phyloP scores from a whole-genome alignment of 805 yeast species.

The Yueomyces sinensis region DNA sequence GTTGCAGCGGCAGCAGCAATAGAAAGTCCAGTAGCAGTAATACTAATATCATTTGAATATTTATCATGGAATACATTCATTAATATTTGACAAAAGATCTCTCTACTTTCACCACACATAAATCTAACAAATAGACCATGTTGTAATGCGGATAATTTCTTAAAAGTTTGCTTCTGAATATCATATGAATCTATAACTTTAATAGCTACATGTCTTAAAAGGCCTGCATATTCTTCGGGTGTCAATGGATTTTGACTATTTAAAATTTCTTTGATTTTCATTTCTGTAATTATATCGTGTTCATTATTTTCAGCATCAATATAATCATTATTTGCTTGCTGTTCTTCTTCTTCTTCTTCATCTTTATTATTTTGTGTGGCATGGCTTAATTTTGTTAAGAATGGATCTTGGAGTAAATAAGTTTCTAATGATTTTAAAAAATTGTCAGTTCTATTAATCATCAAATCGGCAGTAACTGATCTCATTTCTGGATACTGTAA shows the following conservation, averaged over 20 bases:
- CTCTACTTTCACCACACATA: slow-evolving; percentile 19
- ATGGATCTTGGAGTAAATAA: not conserved
- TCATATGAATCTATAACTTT: slow-evolving; percentile 21
- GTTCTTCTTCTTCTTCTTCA: not conserved
- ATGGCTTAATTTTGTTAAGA: no score
- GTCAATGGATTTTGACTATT: slow-evolving; percentile 21
- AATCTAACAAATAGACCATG: slow-evolving; percentile 20
- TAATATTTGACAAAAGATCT: slow-evolving; percentile 16
- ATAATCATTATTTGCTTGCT: not conserved
- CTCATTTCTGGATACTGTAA: slow-evolving; percentile 31
- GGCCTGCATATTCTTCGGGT: slow-evolving; percentile 18
- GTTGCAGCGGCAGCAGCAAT: slow-evolving; percentile 20
- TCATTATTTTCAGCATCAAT: slow-evolving; percentile 9
- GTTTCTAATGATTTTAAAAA: not conserved
- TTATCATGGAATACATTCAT: slow-evolving; percentile 19
- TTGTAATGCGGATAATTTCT: slow-evolving; percentile 17
- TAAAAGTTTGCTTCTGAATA: slow-evolving; percentile 15
- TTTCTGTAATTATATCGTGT: slow-evolving; percentile 29
- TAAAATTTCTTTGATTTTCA: slow-evolving; percentile 17
- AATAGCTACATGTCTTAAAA: slow-evolving; percentile 21
- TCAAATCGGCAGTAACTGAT: slow-evolving; percentile 66
- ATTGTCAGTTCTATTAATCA: slow-evolving; percentile 25
- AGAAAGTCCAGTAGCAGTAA: slow-evolving; percentile 13
- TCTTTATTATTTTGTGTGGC: not conserved
- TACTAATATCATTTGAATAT: slow-evolving; percentile 12